phyloP scores from a whole-genome alignment of 2,329 filamentous ascomycete species.

The Magnaporthales sp. region DNA sequence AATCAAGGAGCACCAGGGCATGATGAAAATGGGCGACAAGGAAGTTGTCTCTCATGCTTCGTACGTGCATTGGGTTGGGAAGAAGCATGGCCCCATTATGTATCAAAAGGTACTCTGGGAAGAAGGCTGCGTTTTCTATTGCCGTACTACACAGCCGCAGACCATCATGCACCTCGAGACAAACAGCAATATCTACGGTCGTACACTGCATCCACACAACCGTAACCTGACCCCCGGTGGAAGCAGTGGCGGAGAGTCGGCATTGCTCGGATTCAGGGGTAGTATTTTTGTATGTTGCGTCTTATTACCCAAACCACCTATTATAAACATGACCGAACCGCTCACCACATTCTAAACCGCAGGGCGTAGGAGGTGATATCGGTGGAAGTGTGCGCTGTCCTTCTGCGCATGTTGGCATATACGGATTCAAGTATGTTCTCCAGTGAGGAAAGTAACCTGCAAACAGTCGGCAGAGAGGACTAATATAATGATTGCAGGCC shows the following conservation, averaged over 20 bases:
- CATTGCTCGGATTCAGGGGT: slow-evolving; percentile 50
- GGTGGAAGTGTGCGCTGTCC: slow-evolving; percentile 25
- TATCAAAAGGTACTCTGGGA: slow-evolving; percentile 18
- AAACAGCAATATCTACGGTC: slow-evolving; percentile 58
- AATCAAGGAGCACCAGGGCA: slow-evolving; percentile 25
- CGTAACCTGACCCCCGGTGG: slow-evolving; percentile 53
- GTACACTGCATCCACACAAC: slow-evolving; percentile 54
- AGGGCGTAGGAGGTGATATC: slow-evolving; percentile 24
- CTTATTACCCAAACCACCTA: background rate
- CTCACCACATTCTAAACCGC: background rate
- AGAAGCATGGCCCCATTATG: slow-evolving; percentile 7
- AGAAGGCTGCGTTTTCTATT: slow-evolving; percentile 17
- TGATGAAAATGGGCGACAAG: slow-evolving; percentile 15
- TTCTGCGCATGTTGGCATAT: slow-evolving; percentile 19
- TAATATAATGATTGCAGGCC: slow-evolving; percentile 16
- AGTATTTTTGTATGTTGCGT: slow-evolving; percentile 33
- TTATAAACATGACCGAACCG: background rate
- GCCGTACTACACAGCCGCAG: slow-evolving; percentile 30
- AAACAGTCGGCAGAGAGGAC: background rate
- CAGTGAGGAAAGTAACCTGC: background rate
- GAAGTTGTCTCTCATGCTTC: slow-evolving; percentile 3
- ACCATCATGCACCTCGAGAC: slow-evolving; percentile 59
- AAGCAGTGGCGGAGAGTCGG: slow-evolving; percentile 58
- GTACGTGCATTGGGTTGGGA: slow-evolving; percentile 7
- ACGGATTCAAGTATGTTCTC: slow-evolving; percentile 22